Conservation (phyloP, 2,329 filamentous ascomycete species). For the Sporothrix phasma region DNA sequence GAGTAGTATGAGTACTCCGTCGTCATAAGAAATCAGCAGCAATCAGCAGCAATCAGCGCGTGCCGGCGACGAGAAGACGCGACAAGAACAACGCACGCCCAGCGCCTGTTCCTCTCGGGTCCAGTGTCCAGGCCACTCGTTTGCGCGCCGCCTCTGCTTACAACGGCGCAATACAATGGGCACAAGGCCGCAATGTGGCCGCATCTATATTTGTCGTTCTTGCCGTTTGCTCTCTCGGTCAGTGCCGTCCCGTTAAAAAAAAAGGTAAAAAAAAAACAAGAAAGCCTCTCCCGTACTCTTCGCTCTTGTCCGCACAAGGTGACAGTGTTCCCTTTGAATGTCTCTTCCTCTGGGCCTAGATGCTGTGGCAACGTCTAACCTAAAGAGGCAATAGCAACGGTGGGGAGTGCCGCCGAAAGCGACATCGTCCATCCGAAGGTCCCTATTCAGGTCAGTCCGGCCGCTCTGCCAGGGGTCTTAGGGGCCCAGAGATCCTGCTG, state of each 20-base stretch:
- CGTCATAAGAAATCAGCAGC: too few relatives aligned
- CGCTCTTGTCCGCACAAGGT: background rate
- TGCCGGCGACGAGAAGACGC: too few relatives aligned
- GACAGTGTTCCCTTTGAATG: background rate
- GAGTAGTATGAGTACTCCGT: too few relatives aligned
- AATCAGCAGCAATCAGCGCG: too few relatives aligned
- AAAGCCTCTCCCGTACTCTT: background rate
- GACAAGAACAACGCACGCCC: too few relatives aligned
- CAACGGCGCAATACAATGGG: background rate
- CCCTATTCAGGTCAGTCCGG: too few relatives aligned
- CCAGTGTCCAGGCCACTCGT: background rate
- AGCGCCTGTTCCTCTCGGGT: background rate
- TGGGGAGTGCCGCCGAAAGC: too few relatives aligned
- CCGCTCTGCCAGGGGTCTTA: too few relatives aligned
- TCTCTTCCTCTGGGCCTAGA: background rate
- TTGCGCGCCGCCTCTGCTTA: background rate
- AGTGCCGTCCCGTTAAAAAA: too few relatives aligned
- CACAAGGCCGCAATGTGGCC: background rate
- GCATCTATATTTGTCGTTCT: background rate
- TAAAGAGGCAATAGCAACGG: slow-evolving; percentile 3
- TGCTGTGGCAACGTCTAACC: background rate
- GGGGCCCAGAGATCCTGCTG: background rate
- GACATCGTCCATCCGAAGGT: too few relatives aligned
- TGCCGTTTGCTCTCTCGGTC: too few relatives aligned
- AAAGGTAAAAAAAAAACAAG: too few relatives aligned